Conservation (phyloP, 306 rosid species). For the Glycine latifolia region DNA sequence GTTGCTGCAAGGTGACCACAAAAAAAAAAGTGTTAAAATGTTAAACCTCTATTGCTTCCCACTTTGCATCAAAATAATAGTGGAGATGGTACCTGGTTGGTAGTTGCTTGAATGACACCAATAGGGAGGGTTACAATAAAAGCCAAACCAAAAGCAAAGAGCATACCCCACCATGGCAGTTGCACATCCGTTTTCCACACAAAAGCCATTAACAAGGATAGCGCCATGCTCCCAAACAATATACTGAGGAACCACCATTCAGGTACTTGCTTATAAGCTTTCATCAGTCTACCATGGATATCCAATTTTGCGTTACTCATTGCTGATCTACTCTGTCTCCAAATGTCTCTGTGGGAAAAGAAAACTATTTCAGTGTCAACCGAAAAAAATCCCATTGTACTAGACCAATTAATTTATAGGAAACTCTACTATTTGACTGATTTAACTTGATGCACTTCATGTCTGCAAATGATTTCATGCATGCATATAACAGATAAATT, state of each 20-base stretch:
- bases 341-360: constrained; percentile 65
- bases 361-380: constrained; percentile 28
- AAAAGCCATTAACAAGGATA: constrained; percentile 71
- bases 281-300: constrained; percentile 88
- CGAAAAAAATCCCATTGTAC: not conserved
- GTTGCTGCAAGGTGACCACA: constrained; percentile 74
- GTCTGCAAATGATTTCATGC: too few species aligned
- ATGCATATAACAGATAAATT: not conserved
- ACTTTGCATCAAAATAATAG: constrained; percentile 32
- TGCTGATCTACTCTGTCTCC: constrained; percentile 84
- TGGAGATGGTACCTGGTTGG: constrained; percentile 74
- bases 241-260: constrained; percentile 93
- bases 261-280: constrained; percentile 88
- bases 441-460: too few species aligned
- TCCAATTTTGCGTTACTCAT: constrained; percentile 71
- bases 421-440: too few species aligned
- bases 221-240: constrained; percentile 67
- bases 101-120: constrained; percentile 98
- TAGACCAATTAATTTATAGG: too few species aligned
- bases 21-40: constrained; percentile 8
- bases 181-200: constrained; percentile 88
- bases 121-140: constrained; percentile 93
- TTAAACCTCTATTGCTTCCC: not conserved
- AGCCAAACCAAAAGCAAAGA: constrained; percentile 87
- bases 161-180: constrained; percentile 98